Conservation (phyloP, 2,329 filamentous ascomycete species). For the Penicillium glabrum region DNA sequence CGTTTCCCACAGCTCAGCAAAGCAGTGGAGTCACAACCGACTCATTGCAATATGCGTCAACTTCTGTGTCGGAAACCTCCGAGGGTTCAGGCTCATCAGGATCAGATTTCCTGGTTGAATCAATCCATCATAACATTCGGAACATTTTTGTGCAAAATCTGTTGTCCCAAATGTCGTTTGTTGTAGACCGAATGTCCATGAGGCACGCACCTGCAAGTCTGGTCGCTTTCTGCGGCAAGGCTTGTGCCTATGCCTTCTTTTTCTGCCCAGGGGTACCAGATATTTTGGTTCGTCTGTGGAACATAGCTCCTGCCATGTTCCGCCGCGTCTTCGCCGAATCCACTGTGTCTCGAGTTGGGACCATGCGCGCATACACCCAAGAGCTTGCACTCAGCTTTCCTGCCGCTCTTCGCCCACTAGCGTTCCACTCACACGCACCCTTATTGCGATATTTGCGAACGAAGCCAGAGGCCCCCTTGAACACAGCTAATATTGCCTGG, state of each 20-base stretch:
- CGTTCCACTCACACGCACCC: slow-evolving; percentile 62
- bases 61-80: slow-evolving; percentile 56
- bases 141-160: slow-evolving; percentile 84
- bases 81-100: slow-evolving; percentile 55
- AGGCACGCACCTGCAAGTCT: slow-evolving; percentile 69
- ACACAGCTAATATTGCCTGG: slow-evolving; percentile 75
- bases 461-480: slow-evolving; percentile 65
- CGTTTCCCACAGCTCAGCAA: slow-evolving; percentile 60
- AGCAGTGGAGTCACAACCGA: slow-evolving; percentile 35
- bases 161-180: slow-evolving; percentile 77
- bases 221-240: slow-evolving; percentile 85
- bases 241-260: slow-evolving; percentile 89
- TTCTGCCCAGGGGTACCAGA: slow-evolving; percentile 86
- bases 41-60: slow-evolving; percentile 40
- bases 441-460: slow-evolving; percentile 62
- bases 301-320: slow-evolving; percentile 65
- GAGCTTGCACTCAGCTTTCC: slow-evolving; percentile 71
- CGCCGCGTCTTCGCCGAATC: slow-evolving; percentile 71
- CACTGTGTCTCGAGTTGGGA: slow-evolving; percentile 57
- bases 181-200: slow-evolving; percentile 85
- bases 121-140: slow-evolving; percentile 82
- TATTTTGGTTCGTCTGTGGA: slow-evolving; percentile 79
- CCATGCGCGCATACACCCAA: slow-evolving; percentile 55
- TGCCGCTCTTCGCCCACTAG: slow-evolving; percentile 60
- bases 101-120: slow-evolving; percentile 69